phyloP scores from a whole-genome alignment of 2,329 filamentous ascomycete genomes.

The Ophiostoma populinum region DNA sequence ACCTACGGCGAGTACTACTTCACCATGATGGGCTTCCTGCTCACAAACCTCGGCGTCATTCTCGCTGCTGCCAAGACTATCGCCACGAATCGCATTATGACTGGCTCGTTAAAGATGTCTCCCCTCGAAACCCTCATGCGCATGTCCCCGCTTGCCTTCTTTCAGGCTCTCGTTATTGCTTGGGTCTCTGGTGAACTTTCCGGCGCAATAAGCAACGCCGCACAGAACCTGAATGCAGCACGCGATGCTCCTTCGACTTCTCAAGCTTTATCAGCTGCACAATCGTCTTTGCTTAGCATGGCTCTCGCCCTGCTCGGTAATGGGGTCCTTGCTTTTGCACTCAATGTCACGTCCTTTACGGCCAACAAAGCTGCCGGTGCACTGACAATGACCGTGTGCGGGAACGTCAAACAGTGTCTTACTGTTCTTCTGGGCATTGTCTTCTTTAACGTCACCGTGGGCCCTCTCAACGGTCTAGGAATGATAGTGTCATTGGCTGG shows the following conservation, averaged over 20 bases:
- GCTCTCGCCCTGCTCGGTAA: slow-evolving; percentile 28
- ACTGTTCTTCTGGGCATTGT: slow-evolving; percentile 36
- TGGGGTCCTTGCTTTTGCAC: slow-evolving; percentile 34
- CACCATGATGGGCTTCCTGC: slow-evolving; percentile 35
- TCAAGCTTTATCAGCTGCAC: no score
- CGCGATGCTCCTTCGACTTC: not conserved
- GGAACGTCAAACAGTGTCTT: slow-evolving; percentile 40
- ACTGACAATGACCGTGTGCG: slow-evolving; percentile 41
- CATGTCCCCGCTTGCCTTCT: slow-evolving; percentile 42
- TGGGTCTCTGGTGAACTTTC: slow-evolving; percentile 33
- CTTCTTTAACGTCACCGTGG: slow-evolving; percentile 32
- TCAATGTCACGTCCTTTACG: slow-evolving; percentile 39
- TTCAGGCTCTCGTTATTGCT: slow-evolving; percentile 36
- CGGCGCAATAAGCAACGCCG: slow-evolving; percentile 12
- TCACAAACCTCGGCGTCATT: slow-evolving; percentile 35
- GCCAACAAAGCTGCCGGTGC: slow-evolving; percentile 41
- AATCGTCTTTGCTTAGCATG: slow-evolving; percentile 13
- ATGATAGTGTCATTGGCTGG: slow-evolving; percentile 37
- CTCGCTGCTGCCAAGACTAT: slow-evolving; percentile 41
- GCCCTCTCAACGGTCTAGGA: slow-evolving; percentile 35
- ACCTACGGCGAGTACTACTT: slow-evolving; percentile 46
- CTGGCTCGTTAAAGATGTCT: slow-evolving; percentile 37
- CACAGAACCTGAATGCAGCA: not conserved
- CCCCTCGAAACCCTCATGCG: slow-evolving; percentile 43
- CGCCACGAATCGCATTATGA: slow-evolving; percentile 47